phyloP scores from a whole-genome alignment of 2,329 filamentous ascomycete genomes.

The Xylariales sp. region DNA sequence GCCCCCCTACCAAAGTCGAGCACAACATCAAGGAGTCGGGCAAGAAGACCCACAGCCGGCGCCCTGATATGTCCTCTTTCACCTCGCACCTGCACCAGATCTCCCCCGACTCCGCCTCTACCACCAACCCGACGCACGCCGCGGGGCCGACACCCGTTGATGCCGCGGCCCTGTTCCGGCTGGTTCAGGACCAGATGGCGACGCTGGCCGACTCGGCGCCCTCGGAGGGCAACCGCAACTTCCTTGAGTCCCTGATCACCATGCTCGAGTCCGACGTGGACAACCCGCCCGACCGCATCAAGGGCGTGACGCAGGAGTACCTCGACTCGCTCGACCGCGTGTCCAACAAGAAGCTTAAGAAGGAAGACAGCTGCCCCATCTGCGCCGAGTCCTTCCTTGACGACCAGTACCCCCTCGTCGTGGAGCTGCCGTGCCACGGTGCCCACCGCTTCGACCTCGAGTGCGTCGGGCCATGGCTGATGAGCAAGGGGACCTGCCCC shows the following conservation, averaged over 20 bases:
- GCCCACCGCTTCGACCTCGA: conserved; percentile 61
- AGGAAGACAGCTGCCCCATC: conserved; percentile 56
- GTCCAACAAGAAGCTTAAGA: conserved; percentile 40
- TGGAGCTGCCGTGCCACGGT: conserved; percentile 55
- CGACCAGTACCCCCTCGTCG: conserved; percentile 58
- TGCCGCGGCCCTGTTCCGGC: conserved; percentile 51
- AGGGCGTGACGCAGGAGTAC: conserved; percentile 55
- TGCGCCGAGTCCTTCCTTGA: conserved; percentile 59
- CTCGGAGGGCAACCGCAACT: conserved; percentile 38
- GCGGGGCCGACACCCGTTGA: conserved; percentile 58
- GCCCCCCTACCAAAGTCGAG: conserved; percentile 43
- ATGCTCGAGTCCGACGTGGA: conserved; percentile 46
- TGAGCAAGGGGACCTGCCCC: conserved; percentile 60
- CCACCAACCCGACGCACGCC: conserved; percentile 32
- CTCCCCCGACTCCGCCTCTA: conserved; percentile 3
- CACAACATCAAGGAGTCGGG: conserved; percentile 53
- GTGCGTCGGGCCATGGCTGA: conserved; percentile 62
- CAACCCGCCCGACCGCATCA: conserved; percentile 45
- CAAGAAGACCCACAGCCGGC: conserved; percentile 35
- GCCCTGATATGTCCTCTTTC: conserved; percentile 51
- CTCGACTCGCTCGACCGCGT: conserved; percentile 58
- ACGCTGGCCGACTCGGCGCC: conserved; percentile 46
- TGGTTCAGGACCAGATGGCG: conserved; percentile 55
- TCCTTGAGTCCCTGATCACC: conserved; percentile 46
- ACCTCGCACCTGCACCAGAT: conserved; percentile 6